Percentiles rank a stretch among this genome's conserved stretches.
Evolutionary conservation across 192 early-diverging fungal genomes (phyloP).

Genomic region (Mortierella claussenii): DNA sequence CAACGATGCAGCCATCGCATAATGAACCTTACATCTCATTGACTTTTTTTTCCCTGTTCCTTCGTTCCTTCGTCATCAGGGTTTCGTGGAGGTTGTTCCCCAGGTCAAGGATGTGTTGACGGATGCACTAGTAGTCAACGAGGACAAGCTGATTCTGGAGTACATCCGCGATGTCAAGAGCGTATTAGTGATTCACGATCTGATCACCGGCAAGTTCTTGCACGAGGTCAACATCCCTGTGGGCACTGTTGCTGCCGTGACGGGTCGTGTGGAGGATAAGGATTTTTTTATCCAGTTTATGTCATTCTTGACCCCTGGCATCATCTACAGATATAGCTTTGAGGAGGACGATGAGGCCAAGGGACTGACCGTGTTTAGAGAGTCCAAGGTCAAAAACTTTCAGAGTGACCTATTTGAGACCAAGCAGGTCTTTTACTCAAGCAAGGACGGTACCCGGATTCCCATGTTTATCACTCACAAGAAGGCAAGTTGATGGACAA

Average conservation of each 20-base stretch:
- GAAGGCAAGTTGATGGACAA: conserved; percentile 41
- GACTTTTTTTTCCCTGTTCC: background rate
- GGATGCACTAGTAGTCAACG: conserved; percentile 53
- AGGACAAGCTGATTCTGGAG: conserved; percentile 65
- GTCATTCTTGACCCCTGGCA: conserved; percentile 68
- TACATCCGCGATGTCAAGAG: conserved; percentile 75
- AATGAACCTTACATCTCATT: background rate
- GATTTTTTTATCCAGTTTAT: conserved; percentile 67
- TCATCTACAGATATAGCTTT: conserved; percentile 70
- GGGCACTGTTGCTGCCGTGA: conserved; percentile 57
- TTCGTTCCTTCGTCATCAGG: conserved; percentile 17
- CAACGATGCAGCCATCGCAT: no score
- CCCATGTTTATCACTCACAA: conserved; percentile 75
- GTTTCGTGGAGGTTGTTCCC: conserved; percentile 70
- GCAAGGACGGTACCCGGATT: conserved; percentile 73
- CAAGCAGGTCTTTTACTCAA: conserved; percentile 71
- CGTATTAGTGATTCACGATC: conserved; percentile 56
- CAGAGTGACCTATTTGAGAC: conserved; percentile 63
- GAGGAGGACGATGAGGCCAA: conserved; percentile 14
- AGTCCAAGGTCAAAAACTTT: conserved; percentile 62
- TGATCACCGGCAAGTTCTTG: conserved; percentile 55
- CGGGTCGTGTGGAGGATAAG: conserved; percentile 51
- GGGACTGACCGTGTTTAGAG: conserved; percentile 53
- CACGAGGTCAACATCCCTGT: conserved; percentile 59
- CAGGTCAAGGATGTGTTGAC: conserved; percentile 63